A percentile compares a stretch with the other conserved stretches of the same genome.
These are phyloP conservation scores for Colletotrichum eremochloae DNA, from an alignment of 2,329 filamentous ascomycete species.

Conservation along the genomic window DNA sequence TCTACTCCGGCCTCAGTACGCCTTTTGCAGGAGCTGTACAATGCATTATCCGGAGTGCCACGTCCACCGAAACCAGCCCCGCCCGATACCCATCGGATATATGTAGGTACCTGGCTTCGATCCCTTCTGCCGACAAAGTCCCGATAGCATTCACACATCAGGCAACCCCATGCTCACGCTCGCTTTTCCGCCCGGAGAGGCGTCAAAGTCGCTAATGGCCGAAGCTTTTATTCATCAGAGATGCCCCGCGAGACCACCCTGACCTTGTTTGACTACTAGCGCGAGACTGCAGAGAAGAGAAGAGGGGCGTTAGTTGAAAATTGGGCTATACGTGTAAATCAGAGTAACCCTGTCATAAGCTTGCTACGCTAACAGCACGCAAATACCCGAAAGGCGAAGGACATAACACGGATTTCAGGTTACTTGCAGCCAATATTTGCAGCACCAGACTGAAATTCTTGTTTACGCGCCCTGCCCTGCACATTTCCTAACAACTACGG, in stretches of 20 bases:
- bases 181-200: slow-evolving; percentile 3
- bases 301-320: slow-evolving; percentile 13
- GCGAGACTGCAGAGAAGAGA: background rate
- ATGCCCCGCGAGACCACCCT: slow-evolving; percentile 7
- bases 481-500: background rate
- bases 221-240: slow-evolving; percentile 5
- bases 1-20: background rate
- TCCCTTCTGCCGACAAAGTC: slow-evolving; percentile 9
- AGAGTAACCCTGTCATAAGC: background rate
- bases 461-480: background rate
- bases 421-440: background rate
- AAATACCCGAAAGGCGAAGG: slow-evolving; percentile 3
- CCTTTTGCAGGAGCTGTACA: background rate
- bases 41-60: background rate
- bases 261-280: slow-evolving; percentile 25
- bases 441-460: background rate
- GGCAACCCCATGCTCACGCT: slow-evolving; percentile 26
- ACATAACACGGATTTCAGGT: background rate
- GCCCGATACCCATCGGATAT: background rate
- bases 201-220: slow-evolving; percentile 10
- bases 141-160: slow-evolving; percentile 1
- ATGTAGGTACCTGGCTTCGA: slow-evolving; percentile 1
- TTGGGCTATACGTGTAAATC: slow-evolving; percentile 5
- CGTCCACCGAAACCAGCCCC: slow-evolving; percentile 10
- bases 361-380: background rate